Percentiles rank a stretch among this genome's conserved stretches.
Evolutionary conservation across 495 filamentous ascomycete genomes (phyloP).

Genomic region (Penicillium salamii): DNA sequence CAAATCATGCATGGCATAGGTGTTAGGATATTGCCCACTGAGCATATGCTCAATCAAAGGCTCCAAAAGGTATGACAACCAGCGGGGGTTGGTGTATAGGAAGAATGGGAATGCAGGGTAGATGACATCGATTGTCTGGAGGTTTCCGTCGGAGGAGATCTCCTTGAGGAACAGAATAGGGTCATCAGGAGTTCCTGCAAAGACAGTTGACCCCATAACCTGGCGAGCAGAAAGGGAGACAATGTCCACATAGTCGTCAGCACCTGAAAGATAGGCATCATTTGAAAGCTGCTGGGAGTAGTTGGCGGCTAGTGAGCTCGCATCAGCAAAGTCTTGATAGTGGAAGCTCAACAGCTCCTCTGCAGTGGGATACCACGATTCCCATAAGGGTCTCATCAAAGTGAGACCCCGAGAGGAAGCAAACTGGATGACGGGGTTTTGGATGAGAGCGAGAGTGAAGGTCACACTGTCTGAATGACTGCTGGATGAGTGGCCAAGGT

Average conservation of each 20-base stretch:
- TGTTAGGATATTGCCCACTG: constrained; percentile 88
- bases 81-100: constrained; percentile 87
- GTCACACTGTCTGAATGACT: constrained; percentile 51
- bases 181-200: constrained; percentile 79
- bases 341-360: constrained; percentile 71
- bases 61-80: constrained; percentile 87
- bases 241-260: constrained; percentile 66
- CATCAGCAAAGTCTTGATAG: constrained; percentile 68
- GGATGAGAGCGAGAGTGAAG: constrained; percentile 82
- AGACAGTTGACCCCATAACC: constrained; percentile 84
- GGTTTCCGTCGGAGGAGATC: constrained; percentile 92
- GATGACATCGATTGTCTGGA: constrained; percentile 95
- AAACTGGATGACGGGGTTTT: constrained; percentile 83
- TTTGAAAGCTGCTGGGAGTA: constrained; percentile 75
- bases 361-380: constrained; percentile 62
- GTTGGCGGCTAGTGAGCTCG: constrained; percentile 61
- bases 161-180: constrained; percentile 92
- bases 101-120: constrained; percentile 96
- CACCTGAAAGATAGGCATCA: constrained; percentile 63
- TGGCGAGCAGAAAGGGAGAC: constrained; percentile 87
- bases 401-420: constrained; percentile 79
- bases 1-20: constrained; percentile 91
- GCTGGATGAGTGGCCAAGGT: constrained; percentile 30
- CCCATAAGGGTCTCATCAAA: constrained; percentile 83
- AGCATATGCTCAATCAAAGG: constrained; percentile 87